These are phyloP conservation scores for Hyaloscypha finlandica DNA, from an alignment of 495 filamentous ascomycete species.

Conservation along the genomic window DNA sequence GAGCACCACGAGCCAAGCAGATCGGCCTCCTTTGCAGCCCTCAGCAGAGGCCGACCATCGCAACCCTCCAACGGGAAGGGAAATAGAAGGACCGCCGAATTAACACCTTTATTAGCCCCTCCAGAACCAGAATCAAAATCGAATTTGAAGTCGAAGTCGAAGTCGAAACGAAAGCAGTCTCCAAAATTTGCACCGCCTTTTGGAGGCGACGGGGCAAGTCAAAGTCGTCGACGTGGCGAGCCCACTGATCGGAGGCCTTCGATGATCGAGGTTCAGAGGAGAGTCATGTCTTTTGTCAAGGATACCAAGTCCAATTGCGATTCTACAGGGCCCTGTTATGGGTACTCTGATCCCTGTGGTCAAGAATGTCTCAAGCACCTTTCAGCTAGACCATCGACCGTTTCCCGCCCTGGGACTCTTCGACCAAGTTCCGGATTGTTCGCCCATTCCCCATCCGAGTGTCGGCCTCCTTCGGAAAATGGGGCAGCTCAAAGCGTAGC, in stretches of 20 bases:
- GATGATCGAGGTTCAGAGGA: slow-evolving; percentile 44
- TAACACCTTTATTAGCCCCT: slow-evolving; percentile 38
- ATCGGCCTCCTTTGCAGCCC: slow-evolving; percentile 18
- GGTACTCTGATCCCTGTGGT: slow-evolving; percentile 83
- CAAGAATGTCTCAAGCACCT: slow-evolving; percentile 65
- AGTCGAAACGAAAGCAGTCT: neutral
- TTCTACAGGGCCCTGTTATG: slow-evolving; percentile 74
- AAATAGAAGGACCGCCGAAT: slow-evolving; percentile 37
- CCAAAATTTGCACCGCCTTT: neutral
- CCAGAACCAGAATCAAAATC: slow-evolving; percentile 13
- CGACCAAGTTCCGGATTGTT: slow-evolving; percentile 13
- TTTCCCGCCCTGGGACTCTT: slow-evolving; percentile 18
- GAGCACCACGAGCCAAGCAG: slow-evolving; percentile 35
- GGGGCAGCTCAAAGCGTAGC: slow-evolving; percentile 1
- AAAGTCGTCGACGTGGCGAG: slow-evolving; percentile 13
- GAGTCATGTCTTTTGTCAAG: slow-evolving; percentile 65
- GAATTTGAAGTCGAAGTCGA: neutral
- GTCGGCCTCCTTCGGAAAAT: slow-evolving; percentile 10
- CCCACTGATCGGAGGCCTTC: slow-evolving; percentile 44
- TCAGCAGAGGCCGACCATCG: slow-evolving; percentile 17
- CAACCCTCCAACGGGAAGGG: slow-evolving; percentile 14
- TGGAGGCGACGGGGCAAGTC: slow-evolving; percentile 16
- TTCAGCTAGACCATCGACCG: slow-evolving; percentile 1
- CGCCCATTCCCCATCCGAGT: slow-evolving; percentile 26
- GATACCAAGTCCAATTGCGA: slow-evolving; percentile 72